Conservation (phyloP, 257 asterid genomes). For the Solanum okadae region DNA sequence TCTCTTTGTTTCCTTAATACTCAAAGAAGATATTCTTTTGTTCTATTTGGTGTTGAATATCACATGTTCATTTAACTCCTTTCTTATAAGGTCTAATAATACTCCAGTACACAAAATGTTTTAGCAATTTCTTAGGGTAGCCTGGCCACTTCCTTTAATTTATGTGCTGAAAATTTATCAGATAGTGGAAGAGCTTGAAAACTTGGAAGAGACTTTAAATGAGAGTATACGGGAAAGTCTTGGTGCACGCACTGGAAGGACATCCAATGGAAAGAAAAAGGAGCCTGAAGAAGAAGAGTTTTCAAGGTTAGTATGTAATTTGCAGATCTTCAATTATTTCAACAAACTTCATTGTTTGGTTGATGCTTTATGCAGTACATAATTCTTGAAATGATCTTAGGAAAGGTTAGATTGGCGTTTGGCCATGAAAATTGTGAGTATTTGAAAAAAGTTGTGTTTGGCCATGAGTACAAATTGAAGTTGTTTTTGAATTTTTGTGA, state of each 20-base stretch:
- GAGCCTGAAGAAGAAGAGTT: constrained; percentile 63
- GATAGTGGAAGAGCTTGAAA: constrained; percentile 97
- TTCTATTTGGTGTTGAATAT: neutral
- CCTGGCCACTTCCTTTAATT: neutral
- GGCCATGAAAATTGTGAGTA: neutral
- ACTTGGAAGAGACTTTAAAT: constrained; percentile 92
- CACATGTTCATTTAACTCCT: neutral
- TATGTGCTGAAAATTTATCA: constrained; percentile 14
- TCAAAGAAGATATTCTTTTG: neutral
- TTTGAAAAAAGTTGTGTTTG: neutral
- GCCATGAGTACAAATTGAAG: neutral
- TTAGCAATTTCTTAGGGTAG: neutral
- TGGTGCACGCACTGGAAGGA: constrained; percentile 79
- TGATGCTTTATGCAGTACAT: neutral
- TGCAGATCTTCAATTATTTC: neutral
- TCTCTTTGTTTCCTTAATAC: neutral
- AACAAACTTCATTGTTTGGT: neutral
- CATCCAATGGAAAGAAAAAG: constrained; percentile 50
- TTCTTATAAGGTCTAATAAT: neutral
- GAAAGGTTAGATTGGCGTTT: neutral
- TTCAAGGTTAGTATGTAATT: constrained; percentile 34
- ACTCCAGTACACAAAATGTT: neutral
- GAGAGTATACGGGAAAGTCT: constrained; percentile 90
- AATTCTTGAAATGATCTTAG: neutral
- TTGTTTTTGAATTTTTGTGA: neutral